Evolutionary conservation across 345 rosid species (phyloP).

Genomic region (Kandelia obovata): DNA sequence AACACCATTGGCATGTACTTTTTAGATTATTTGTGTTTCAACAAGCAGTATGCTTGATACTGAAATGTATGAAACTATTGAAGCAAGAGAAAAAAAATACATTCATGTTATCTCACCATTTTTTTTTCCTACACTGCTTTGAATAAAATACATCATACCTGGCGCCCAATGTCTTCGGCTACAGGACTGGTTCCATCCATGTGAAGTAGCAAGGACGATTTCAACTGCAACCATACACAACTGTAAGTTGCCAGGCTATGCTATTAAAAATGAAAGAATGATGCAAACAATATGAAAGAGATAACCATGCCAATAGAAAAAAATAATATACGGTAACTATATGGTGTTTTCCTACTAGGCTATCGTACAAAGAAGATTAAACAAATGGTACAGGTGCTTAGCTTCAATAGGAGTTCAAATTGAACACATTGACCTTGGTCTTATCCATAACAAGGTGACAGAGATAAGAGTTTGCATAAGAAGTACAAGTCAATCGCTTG

Average conservation of each 20-base stretch:
- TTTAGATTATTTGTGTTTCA: background rate
- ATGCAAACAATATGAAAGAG: background rate
- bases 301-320: background rate
- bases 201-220: slow-evolving; percentile 89
- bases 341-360: background rate
- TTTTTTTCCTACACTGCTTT: background rate
- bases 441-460: no score
- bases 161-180: slow-evolving; percentile 98
- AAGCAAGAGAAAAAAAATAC: background rate
- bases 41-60: background rate
- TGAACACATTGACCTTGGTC: background rate
- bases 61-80: background rate
- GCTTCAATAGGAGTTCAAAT: background rate
- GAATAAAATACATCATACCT: slow-evolving; percentile 41
- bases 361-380: background rate
- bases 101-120: background rate
- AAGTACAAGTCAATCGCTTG: no score
- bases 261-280: no score
- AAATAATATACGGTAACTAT: background rate
- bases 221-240: slow-evolving; percentile 51
- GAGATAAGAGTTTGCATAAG: no score
- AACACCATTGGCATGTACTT: no score
- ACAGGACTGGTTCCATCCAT: slow-evolving; percentile 92
- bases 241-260: background rate
- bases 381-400: background rate